These are phyloP conservation scores for Euphorbia lathyris DNA, from an alignment of 345 rosid genomes.

Conservation along the genomic window DNA sequence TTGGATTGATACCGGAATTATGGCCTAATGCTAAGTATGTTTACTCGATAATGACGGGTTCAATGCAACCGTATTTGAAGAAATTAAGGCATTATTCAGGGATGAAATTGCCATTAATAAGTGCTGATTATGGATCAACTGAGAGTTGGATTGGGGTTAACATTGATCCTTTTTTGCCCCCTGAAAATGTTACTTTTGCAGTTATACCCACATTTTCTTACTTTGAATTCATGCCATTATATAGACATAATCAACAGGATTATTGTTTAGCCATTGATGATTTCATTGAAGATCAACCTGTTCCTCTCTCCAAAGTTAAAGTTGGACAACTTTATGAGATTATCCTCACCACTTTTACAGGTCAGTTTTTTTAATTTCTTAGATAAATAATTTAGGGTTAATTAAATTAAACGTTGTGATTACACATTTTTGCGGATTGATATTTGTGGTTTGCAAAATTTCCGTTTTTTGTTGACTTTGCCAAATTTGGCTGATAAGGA, in stretches of 20 bases:
- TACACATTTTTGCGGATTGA: too few relatives aligned
- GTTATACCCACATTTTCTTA: constrained; percentile 83
- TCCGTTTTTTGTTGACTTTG: too few relatives aligned
- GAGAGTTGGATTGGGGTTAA: constrained; percentile 98
- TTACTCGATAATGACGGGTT: constrained; percentile 93
- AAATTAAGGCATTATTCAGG: constrained; percentile 74
- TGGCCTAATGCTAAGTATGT: constrained; percentile 93
- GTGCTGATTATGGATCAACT: constrained; percentile 90
- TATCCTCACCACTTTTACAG: constrained; percentile 92
- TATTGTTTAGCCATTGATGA: constrained; percentile 37
- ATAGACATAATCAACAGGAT: constrained; percentile 44
- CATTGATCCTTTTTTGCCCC: constrained; percentile 63
- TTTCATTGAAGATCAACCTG: constrained; percentile 69
- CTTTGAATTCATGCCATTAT: constrained; percentile 86
- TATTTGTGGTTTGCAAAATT: too few relatives aligned
- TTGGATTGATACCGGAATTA: constrained; percentile 50
- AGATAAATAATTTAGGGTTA: too few relatives aligned
- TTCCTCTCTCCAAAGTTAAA: constrained; percentile 69
- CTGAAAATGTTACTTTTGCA: constrained; percentile 74
- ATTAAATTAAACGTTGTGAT: too few relatives aligned
- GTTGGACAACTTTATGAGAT: constrained; percentile 80
- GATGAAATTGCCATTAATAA: constrained; percentile 58
- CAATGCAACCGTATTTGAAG: constrained; percentile 73
- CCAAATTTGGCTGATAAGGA: too few relatives aligned
- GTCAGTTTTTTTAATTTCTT: too few relatives aligned